Evolutionary conservation across 768 basidiomycete genomes (phyloP), one percentile per base, ranked within the genome.

Genomic region (Gelatoporia subvermispora): DNA sequence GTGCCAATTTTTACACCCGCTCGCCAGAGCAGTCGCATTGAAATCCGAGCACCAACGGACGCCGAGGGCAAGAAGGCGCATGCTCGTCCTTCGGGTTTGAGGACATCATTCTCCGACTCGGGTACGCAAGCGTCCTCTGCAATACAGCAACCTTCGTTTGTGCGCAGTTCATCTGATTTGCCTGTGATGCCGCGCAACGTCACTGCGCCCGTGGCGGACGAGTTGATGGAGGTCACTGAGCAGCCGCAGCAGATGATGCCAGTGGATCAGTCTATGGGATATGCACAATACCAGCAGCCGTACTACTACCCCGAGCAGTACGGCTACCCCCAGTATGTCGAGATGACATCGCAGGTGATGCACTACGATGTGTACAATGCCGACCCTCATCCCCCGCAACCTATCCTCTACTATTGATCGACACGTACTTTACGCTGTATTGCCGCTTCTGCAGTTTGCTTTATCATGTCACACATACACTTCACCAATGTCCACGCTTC

Each of bases 281-380:
- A 85, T 47, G 60, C 76, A 20, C 63, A 74, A n/a, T 85, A 86
- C 43, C 77, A 76, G 34, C 74, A 78, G 57, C 74, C 72, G 35
- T 86, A 86, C 69, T 88, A 85, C 65, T 85, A 83, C 64, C 82
- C 83, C 20, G 82, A 84, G 43, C 73, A 76, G 51, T 87, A 87
- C 44, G 72, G 69, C 57, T 88, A 87, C 63, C 69, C 77, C 50
- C 76, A 72, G 37, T 86, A 85, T 68, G 68, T 84, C 72, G 85
- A 85, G 65, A 74, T 80, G 76, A 73, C 81, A 24, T 81, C 81
- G 38, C 82, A 82, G 55, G 65, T 71, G 53, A 75, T 78, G 63
- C 78, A 77, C 57, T 87, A 85, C 66, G 84, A 85, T 55, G 72
- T 78, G 75, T 85, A 85, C 66, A 70, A 56, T 13, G 48, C 75